Percentiles rank a stretch among this genome's conserved stretches.
Conservation (phyloP, 2,329 filamentous ascomycete genomes). For the Pyrenophora graminea region DNA sequence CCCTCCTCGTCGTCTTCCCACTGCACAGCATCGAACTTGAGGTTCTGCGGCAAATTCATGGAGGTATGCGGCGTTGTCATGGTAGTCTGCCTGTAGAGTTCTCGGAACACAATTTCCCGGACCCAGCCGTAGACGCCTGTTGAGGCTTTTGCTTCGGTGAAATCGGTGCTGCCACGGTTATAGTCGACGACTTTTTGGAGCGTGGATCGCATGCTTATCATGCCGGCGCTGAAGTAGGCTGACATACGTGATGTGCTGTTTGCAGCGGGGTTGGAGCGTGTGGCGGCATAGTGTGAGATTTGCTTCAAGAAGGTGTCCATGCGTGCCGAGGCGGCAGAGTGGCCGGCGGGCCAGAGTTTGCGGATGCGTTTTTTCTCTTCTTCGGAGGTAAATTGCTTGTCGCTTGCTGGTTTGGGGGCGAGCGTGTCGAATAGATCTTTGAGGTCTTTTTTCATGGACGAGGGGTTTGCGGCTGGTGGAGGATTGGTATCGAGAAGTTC, state of each 20-base stretch:
- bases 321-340: constrained; percentile 49
- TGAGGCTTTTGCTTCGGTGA: constrained; percentile 45
- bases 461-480: constrained; percentile 47
- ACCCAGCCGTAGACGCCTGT: constrained; percentile 53
- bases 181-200: constrained; percentile 48
- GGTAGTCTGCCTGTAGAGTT: constrained; percentile 56
- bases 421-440: constrained; percentile 38
- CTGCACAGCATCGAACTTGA: constrained; percentile 57
- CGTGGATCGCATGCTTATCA: constrained; percentile 53
- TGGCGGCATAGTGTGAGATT: constrained; percentile 47
- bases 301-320: constrained; percentile 50
- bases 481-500: constrained; percentile 50
- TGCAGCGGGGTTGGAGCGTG: constrained; percentile 50
- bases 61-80: constrained; percentile 53
- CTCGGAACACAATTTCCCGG: constrained; percentile 57
- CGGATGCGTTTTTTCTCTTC: constrained; percentile 49
- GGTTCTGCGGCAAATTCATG: constrained; percentile 57
- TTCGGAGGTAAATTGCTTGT: constrained; percentile 47
- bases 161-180: constrained; percentile 51
- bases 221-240: constrained; percentile 53
- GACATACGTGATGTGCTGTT: constrained; percentile 50
- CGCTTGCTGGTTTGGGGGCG: constrained; percentile 45
- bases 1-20: constrained; percentile 58
- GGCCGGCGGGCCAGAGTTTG: constrained; percentile 53
- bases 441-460: constrained; percentile 32